phyloP scores from a whole-genome alignment of 768 basidiomycete species.

The Cystobasidium tubakii region DNA sequence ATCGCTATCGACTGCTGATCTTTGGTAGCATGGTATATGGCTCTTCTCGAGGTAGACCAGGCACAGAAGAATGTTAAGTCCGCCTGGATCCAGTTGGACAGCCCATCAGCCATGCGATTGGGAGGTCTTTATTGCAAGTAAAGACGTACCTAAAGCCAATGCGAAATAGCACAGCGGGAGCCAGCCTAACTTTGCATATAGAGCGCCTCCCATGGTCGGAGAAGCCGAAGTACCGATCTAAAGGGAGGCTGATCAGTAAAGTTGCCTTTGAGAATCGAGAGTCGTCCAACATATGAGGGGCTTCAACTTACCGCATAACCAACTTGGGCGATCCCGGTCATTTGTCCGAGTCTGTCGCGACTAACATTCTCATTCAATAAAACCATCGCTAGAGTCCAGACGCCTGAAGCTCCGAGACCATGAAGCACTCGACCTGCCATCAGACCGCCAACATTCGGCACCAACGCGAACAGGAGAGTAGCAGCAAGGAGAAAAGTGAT shows the following conservation, averaged over 20 bases:
- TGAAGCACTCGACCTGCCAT: constrained; percentile 1
- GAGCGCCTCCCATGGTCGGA: constrained; percentile 8
- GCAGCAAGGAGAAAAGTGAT: background rate
- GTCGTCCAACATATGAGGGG: too few relatives aligned
- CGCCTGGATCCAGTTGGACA: background rate
- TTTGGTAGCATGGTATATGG: too few relatives aligned
- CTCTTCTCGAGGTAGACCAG: background rate
- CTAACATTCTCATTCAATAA: background rate
- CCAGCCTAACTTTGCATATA: constrained; percentile 25
- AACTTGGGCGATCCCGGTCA: background rate
- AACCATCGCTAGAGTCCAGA: constrained; percentile 5
- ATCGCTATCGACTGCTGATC: background rate
- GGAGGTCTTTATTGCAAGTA: too few relatives aligned
- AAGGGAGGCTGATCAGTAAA: background rate
- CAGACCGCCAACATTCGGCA: background rate
- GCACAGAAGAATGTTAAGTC: constrained; percentile 8
- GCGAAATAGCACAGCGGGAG: constrained; percentile 5
- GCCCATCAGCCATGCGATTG: background rate
- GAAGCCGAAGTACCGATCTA: constrained; percentile 6
- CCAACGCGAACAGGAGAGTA: background rate
- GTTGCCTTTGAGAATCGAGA: too few relatives aligned
- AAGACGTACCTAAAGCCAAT: background rate
- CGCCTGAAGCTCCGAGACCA: constrained; percentile 11
- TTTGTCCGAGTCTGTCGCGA: background rate
- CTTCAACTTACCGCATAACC: background rate